Base-by-base conservation (phyloP, 2,329 filamentous ascomycete genomes). In the Nigrospora sphaerica region DNA sequence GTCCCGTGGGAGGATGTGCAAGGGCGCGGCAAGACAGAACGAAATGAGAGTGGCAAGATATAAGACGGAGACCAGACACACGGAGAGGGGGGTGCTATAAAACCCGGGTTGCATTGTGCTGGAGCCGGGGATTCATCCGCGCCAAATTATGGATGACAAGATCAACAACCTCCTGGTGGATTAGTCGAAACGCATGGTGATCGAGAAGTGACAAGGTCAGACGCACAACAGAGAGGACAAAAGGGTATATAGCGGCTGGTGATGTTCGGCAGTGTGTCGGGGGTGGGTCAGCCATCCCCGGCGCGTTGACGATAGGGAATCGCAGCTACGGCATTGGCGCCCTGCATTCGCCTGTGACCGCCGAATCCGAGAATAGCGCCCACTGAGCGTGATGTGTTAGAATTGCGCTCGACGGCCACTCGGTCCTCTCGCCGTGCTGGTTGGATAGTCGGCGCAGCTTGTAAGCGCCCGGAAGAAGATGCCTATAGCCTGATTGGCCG, bases 191-290 rank as follows among this genome's bases (percentile, higher is more conserved):
- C 74, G 70, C 69, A 66, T 65, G 62, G 57, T 68, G 70, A 71
- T 65, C 60, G 67, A 68, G 64, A 72, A 67, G 60, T 61, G 64
- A 68, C 67, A 68, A 68, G 66, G 64, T 63, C 61, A 56, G 62
- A 60, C 61, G 60, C 63, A 60, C 56, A 62, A 62, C 63, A 65
- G 67, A 68, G 69, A 65, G 64, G 61, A 60, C 61, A 68, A 67
- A 66, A 44, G 66, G 69, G 75, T 78, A 78, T 77, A 77, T 78
- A 77, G 74, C 73, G 73, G 71, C 67, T 74, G 70, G 64, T 75
- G 72, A 75, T 64, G 67, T 64, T 64, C 61, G 61, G 58, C 58
- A 62, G 60, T 70, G 69, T 65, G 59, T 68, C 64, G 61, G 63
- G 42, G 59, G 42, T 61, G 58, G 62, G 60, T 52, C 54, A 43